Base-by-base conservation (phyloP, 1,139 yeast genomes). In the Torulaspora pretoriensis region DNA sequence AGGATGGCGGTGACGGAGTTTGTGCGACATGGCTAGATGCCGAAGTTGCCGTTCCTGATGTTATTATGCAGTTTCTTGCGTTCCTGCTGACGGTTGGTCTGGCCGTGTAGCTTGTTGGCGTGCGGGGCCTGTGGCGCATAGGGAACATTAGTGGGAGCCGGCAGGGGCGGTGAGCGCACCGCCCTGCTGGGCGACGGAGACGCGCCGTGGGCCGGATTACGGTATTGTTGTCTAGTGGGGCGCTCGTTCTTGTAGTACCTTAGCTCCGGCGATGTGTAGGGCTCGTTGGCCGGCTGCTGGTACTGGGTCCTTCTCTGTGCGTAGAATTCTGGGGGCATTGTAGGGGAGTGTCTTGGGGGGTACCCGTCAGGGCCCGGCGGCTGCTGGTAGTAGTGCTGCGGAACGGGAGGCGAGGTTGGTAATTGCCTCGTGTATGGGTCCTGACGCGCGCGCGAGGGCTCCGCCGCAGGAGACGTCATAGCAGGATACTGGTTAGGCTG, bases 11-110 rank as follows among this genome's bases (percentile, higher is more conserved):
- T 17, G 19, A 17, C 19, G 19, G 19, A 17, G 19, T 4, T 17
- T 17, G 19, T 3, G 19, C 19, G 19, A 16, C 12, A 19, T 9
- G 37, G 9, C 27, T 38, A 35, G 26, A 63, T 57, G 37, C 67
- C 67, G 42, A 63, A 63, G 37, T 59, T 55, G 37, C 67, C 67
- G 41, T 56, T 61, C 42, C 64, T 56, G 8, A 63, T 60, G 38
- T 62, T 56, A 28, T 61, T 51, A 43, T 61, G 57, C 16, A 63
- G 49, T 32, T 55, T 52, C 48, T 59, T 62, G 29, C 64, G 52
- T 33, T 60, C 65, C 41, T 61, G 57, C 29, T 47, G 50, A 45
- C 57, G 61, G 39, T 55, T 54, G 9, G 50, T 36, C 25, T 51
- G 50, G 8, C 56, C 59, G 47, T 63, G 67, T 17, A 63, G 45